These are phyloP conservation scores for Cyberlindnera lachancei DNA, from an alignment of 805 yeast genomes.

Conservation along the genomic window DNA sequence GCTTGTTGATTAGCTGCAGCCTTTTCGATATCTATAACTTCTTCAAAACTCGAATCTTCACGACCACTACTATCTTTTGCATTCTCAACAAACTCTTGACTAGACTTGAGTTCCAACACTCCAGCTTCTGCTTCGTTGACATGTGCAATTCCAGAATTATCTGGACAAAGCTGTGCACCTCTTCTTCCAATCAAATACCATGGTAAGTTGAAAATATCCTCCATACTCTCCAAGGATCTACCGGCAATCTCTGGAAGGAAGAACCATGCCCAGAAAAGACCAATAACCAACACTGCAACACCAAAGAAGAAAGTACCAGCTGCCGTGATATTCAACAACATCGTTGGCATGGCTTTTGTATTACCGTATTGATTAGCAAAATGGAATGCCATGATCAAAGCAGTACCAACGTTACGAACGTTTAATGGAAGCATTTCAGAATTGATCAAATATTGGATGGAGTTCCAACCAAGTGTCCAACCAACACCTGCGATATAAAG, in stretches of 20 bases:
- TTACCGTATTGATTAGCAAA: constrained; percentile 51
- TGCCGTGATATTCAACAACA: constrained; percentile 38
- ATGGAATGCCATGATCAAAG: constrained; percentile 47
- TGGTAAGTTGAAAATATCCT: constrained; percentile 34
- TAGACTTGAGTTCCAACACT: constrained; percentile 10
- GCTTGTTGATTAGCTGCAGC: too few species aligned
- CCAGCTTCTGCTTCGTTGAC: constrained; percentile 10
- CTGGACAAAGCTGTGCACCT: constrained; percentile 46
- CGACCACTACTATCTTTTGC: too few species aligned
- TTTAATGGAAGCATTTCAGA: constrained; percentile 49
- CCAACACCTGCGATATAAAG: constrained; percentile 44
- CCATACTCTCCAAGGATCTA: constrained; percentile 32
- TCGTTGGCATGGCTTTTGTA: constrained; percentile 45
- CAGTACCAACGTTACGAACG: constrained; percentile 41
- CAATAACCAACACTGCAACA: constrained; percentile 32
- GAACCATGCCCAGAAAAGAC: constrained; percentile 33
- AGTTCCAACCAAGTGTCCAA: constrained; percentile 55
- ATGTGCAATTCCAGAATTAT: constrained; percentile 33
- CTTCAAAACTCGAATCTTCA: too few species aligned
- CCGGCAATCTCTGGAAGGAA: constrained; percentile 33
- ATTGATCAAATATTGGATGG: constrained; percentile 46
- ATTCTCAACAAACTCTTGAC: constrained; percentile 11
- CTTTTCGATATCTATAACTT: too few species aligned
- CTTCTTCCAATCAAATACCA: constrained; percentile 53
- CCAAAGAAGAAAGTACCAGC: constrained; percentile 49